Conservation (phyloP, 345 rosid genomes). For the Abelmoschus esculentus region DNA sequence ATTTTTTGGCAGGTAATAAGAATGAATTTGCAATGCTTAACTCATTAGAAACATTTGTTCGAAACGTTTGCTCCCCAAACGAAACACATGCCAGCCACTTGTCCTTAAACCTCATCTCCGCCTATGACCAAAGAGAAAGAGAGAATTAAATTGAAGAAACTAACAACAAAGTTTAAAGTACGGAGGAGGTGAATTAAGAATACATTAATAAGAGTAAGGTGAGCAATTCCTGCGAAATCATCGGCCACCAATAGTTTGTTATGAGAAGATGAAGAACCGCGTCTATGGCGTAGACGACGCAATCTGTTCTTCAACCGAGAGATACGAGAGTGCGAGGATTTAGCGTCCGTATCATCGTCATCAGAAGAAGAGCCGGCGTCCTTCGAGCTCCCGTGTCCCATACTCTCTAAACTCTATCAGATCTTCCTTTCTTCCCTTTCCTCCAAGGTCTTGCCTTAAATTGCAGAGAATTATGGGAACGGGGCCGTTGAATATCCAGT, state of each 20-base stretch:
- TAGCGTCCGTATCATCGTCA: neutral
- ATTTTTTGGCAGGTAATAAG: too few species aligned
- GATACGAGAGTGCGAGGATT: slow-evolving; percentile 18
- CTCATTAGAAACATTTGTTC: slow-evolving; percentile 69
- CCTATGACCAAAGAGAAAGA: slow-evolving; percentile 27
- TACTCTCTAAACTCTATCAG: neutral
- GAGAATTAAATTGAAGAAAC: neutral
- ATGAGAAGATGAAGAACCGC: slow-evolving; percentile 15
- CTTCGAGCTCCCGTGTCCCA: slow-evolving; percentile 32
- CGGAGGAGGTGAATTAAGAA: neutral
- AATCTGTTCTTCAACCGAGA: slow-evolving; percentile 41
- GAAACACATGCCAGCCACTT: slow-evolving; percentile 88
- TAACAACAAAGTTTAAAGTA: neutral
- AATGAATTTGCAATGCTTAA: slow-evolving; percentile 18
- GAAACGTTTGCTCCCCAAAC: slow-evolving; percentile 81
- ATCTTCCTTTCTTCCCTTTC: neutral
- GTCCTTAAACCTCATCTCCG: slow-evolving; percentile 76
- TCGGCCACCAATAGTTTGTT: slow-evolving; percentile 37
- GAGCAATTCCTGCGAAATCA: slow-evolving; percentile 83
- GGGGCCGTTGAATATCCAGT: neutral
- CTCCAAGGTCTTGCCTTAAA: neutral
- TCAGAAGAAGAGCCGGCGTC: slow-evolving; percentile 13
- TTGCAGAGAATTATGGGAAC: neutral
- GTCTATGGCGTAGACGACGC: slow-evolving; percentile 28
- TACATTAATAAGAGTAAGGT: slow-evolving; percentile 61